Percentiles rank a stretch among this genome's conserved stretches.
Conservation (phyloP, 805 yeast genomes). For the Metschnikowia drakensbergensis region DNA sequence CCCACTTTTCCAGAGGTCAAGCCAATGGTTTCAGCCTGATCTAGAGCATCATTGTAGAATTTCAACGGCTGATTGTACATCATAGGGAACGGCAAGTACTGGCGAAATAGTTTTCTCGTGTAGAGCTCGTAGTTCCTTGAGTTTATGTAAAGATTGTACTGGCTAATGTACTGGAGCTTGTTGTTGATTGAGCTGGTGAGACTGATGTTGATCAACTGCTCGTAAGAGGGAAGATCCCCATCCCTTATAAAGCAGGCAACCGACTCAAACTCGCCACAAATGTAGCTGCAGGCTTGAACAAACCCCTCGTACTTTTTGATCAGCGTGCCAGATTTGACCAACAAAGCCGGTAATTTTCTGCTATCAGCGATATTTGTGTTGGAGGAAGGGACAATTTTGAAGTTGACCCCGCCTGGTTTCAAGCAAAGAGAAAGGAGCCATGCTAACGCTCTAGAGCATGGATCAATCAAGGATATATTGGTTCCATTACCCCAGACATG, state of each 20-base stretch:
- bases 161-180: slow-evolving; percentile 45
- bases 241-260: slow-evolving; percentile 13
- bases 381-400: slow-evolving; percentile 49
- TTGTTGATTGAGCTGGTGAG: slow-evolving; percentile 39
- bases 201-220: slow-evolving; percentile 42
- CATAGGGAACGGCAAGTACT: slow-evolving; percentile 65
- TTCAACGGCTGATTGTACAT: slow-evolving; percentile 65
- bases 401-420: slow-evolving; percentile 14
- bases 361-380: slow-evolving; percentile 52
- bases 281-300: slow-evolving; percentile 29
- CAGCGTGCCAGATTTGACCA: slow-evolving; percentile 16
- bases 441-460: slow-evolving; percentile 47
- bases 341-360: slow-evolving; percentile 49
- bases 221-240: slow-evolving; percentile 11
- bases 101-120: slow-evolving; percentile 52
- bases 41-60: slow-evolving; percentile 37
- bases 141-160: slow-evolving; percentile 55
- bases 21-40: slow-evolving; percentile 30
- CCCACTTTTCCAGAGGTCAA: slow-evolving; percentile 25
- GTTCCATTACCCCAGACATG: slow-evolving; percentile 54
- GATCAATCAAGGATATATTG: slow-evolving; percentile 44
- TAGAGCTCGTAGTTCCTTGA: slow-evolving; percentile 55
- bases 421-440: slow-evolving; percentile 36
- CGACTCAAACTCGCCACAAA: slow-evolving; percentile 19
- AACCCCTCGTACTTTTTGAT: slow-evolving; percentile 38